These are phyloP conservation scores for Lactuca sativa DNA, from an alignment of 129 eudicot genomes.

Conservation along the genomic window DNA sequence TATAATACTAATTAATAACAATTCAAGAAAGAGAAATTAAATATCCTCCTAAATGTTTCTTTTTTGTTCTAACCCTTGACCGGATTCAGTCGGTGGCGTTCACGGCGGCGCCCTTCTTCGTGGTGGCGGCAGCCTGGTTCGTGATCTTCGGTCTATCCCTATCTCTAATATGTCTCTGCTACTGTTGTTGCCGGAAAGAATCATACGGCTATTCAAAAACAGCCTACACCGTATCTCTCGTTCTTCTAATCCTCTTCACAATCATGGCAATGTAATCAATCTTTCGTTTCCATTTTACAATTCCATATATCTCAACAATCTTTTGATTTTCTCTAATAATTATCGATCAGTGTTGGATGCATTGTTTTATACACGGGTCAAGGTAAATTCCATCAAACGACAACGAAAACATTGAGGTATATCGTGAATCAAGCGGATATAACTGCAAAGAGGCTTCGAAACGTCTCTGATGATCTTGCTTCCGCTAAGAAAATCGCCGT, in stretches of 20 bases:
- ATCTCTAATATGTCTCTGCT: slow-evolving; percentile 49
- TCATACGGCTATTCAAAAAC: slow-evolving; percentile 76
- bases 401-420: slow-evolving; percentile 56
- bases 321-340: background rate
- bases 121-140: slow-evolving; percentile 71
- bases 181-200: slow-evolving; percentile 73
- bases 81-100: slow-evolving; percentile 83
- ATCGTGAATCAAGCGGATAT: slow-evolving; percentile 61
- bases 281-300: slow-evolving; percentile 8
- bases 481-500: slow-evolving; percentile 76
- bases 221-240: slow-evolving; percentile 82
- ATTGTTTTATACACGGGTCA: slow-evolving; percentile 84
- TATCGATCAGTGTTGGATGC: slow-evolving; percentile 71
- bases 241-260: slow-evolving; percentile 76
- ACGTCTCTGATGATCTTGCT: slow-evolving; percentile 83
- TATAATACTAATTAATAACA: no score
- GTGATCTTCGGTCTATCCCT: slow-evolving; percentile 65
- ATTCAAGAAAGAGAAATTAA: no score
- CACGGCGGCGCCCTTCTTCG: slow-evolving; percentile 79
- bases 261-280: slow-evolving; percentile 60
- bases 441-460: slow-evolving; percentile 58
- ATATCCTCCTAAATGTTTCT: background rate
- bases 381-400: slow-evolving; percentile 63
- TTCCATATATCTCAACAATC: background rate
- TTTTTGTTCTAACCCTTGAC: slow-evolving; percentile 12